A percentile compares a stretch with the other conserved stretches of the same genome.
Evolutionary conservation across 2,329 filamentous ascomycete species (phyloP).

Genomic region (Trichoderma oligosporum): DNA sequence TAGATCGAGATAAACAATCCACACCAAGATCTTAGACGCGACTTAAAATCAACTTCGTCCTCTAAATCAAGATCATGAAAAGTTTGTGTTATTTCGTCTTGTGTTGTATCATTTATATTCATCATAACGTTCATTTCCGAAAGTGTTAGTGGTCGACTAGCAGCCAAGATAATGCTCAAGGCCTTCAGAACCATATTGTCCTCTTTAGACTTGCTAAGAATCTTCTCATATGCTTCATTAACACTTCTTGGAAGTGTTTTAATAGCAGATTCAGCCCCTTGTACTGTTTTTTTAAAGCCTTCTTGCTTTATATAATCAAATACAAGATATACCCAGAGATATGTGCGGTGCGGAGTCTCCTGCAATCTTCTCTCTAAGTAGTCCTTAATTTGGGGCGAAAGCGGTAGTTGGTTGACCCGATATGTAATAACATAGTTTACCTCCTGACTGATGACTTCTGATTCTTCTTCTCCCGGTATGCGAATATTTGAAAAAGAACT

Average conservation of each 20-base stretch:
- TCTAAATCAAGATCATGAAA: slow-evolving; percentile 25
- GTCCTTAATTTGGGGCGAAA: slow-evolving; percentile 21
- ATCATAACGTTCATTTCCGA: slow-evolving; percentile 31
- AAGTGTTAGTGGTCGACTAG: slow-evolving; percentile 27
- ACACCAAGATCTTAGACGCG: slow-evolving; percentile 25
- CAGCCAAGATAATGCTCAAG: slow-evolving; percentile 29
- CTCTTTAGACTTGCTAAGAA: slow-evolving; percentile 26
- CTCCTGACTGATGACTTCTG: slow-evolving; percentile 34
- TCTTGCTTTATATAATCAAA: slow-evolving; percentile 30
- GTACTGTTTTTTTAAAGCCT: slow-evolving; percentile 24
- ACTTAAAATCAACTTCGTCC: slow-evolving; percentile 23
- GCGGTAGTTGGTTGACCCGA: slow-evolving; percentile 25
- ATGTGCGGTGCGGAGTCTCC: slow-evolving; percentile 31
- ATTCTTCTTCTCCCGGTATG: slow-evolving; percentile 37
- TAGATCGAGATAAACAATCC: slow-evolving; percentile 31
- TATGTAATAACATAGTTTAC: slow-evolving; percentile 34
- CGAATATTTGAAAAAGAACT: slow-evolving; percentile 29
- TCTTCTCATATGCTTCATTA: slow-evolving; percentile 30
- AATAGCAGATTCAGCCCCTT: slow-evolving; percentile 23
- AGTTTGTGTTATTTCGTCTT: slow-evolving; percentile 16
- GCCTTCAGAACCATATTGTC: slow-evolving; percentile 19
- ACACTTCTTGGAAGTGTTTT: slow-evolving; percentile 29
- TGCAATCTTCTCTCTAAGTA: slow-evolving; percentile 24
- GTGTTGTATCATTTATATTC: slow-evolving; percentile 20
- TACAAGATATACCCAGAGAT: slow-evolving; percentile 38